Conservation (phyloP, 257 asterid genomes). For the Nicotiana attenuata region DNA sequence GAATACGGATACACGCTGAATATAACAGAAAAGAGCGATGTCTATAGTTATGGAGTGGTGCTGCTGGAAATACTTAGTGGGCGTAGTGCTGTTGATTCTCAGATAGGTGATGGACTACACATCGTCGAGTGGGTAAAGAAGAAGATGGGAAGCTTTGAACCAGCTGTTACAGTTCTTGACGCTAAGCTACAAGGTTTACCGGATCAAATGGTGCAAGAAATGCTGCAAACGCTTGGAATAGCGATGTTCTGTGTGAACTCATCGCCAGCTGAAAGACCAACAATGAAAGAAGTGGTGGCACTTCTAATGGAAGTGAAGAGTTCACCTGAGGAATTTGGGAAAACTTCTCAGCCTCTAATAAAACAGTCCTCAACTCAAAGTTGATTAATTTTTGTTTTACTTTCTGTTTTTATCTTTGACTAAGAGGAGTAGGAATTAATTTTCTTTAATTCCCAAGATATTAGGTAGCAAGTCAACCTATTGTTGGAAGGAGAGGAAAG, state of each 20-base stretch:
- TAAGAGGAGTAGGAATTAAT: conserved; percentile 18
- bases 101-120: conserved; percentile 77
- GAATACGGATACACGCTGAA: conserved; percentile 81
- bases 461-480: neutral
- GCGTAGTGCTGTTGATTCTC: conserved; percentile 75
- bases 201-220: conserved; percentile 88
- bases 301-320: conserved; percentile 91
- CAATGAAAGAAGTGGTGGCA: conserved; percentile 97
- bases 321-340: conserved; percentile 61
- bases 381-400: conserved; percentile 23
- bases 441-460: conserved; percentile 15
- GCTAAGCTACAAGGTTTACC: conserved; percentile 75
- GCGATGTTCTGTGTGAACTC: conserved; percentile 94
- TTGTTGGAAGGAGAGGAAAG: conserved; percentile 17
- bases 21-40: conserved; percentile 95
- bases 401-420: neutral
- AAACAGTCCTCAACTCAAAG: conserved; percentile 65
- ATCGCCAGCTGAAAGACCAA: conserved; percentile 78
- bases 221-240: conserved; percentile 92
- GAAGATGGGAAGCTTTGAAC: conserved; percentile 97
- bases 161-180: conserved; percentile 68
- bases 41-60: conserved; percentile 89
- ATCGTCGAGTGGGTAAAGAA: conserved; percentile 93
- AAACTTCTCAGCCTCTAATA: conserved; percentile 84
- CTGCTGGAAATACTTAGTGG: conserved; percentile 81